Percentiles rank a stretch among this genome's conserved stretches.
These are phyloP conservation scores for Lactarius hatsudake DNA, from an alignment of 768 basidiomycete genomes.

Conservation along the genomic window DNA sequence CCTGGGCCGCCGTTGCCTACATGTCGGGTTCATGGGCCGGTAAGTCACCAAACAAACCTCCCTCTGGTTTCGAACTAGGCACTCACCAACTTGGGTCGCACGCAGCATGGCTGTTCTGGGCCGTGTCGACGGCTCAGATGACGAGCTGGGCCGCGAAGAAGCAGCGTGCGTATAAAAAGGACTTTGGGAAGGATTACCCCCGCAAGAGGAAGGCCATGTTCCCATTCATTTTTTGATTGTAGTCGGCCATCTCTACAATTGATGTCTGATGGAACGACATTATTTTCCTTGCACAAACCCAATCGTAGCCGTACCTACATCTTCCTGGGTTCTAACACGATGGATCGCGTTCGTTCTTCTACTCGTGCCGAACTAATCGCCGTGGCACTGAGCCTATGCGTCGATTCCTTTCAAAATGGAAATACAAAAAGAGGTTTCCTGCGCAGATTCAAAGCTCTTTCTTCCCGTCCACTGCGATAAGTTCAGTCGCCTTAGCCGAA, in stretches of 20 bases:
- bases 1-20: constrained; percentile 64
- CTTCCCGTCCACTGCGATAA: background rate
- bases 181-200: constrained; percentile 87
- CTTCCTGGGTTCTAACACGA: too few relatives aligned
- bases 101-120: constrained; percentile 63
- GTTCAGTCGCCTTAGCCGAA: background rate
- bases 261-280: background rate
- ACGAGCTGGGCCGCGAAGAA: constrained; percentile 87
- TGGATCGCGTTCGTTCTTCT: too few relatives aligned
- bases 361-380: too few relatives aligned
- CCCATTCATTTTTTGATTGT: constrained; percentile 62
- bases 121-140: constrained; percentile 67
- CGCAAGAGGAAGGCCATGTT: constrained; percentile 71
- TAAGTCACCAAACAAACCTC: constrained; percentile 39
- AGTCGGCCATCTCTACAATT: too few relatives aligned
- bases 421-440: too few relatives aligned
- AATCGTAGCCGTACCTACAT: background rate
- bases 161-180: constrained; percentile 85
- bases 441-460: background rate
- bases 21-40: constrained; percentile 80
- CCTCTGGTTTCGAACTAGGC: background rate
- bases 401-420: too few relatives aligned
- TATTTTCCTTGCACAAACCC: background rate
- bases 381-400: too few relatives aligned
- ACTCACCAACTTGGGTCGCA: background rate